Conservation (phyloP, 2,329 filamentous ascomycete species). For the Colletotrichum kahawae region DNA sequence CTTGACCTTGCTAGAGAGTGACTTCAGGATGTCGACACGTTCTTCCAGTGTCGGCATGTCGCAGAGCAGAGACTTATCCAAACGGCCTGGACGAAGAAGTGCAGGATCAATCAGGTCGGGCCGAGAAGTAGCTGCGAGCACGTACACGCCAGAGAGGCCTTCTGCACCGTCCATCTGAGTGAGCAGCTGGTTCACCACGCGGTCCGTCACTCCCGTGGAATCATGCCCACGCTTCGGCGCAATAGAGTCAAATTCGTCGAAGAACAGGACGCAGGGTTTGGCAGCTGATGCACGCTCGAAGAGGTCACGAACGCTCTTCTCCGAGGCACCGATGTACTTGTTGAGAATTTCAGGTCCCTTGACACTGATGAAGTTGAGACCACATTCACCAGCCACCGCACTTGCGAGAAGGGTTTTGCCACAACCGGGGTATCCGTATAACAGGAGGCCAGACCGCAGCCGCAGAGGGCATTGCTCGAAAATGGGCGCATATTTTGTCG, state of each 20-base stretch:
- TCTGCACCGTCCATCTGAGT: conserved; percentile 99
- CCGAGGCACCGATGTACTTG: conserved; percentile 98
- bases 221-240: conserved; percentile 97
- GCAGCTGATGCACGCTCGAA: conserved; percentile 93
- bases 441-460: conserved; percentile 87
- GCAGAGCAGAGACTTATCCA: conserved; percentile 93
- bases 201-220: conserved; percentile 96
- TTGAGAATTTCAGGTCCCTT: conserved; percentile 98
- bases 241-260: conserved; percentile 98
- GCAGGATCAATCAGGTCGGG: conserved; percentile 97
- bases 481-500: conserved; percentile 96
- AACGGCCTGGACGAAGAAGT: conserved; percentile 83
- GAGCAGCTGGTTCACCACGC: conserved; percentile 96
- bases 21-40: conserved; percentile 84
- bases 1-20: conserved; percentile 81
- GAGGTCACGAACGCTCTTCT: conserved; percentile 93
- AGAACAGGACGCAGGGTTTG: conserved; percentile 93
- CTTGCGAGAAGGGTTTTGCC: conserved; percentile 96
- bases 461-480: conserved; percentile 95
- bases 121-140: conserved; percentile 89
- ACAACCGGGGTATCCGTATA: conserved; percentile 95
- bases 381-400: conserved; percentile 96
- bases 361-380: conserved; percentile 97
- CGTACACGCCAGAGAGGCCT: conserved; percentile 92
- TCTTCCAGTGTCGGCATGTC: conserved; percentile 84